These are phyloP conservation scores for Diaporthe batatas DNA, from an alignment of 2,329 filamentous ascomycete genomes.

Conservation along the genomic window DNA sequence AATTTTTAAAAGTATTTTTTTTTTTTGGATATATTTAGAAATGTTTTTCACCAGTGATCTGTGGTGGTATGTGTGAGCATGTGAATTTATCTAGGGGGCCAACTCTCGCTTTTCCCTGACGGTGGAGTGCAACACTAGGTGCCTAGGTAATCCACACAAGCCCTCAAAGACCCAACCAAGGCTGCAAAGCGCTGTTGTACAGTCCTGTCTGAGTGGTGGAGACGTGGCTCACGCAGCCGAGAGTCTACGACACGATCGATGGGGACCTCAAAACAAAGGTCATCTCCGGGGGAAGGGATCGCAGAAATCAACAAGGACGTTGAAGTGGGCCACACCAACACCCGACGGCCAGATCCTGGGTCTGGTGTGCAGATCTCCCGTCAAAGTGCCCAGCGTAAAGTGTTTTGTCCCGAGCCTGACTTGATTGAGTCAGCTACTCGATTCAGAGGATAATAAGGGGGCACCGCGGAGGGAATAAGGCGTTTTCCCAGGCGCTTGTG, in stretches of 20 bases:
- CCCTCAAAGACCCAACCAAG: not conserved
- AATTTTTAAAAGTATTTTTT: too few species aligned
- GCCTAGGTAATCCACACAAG: not conserved
- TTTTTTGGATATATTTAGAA: too few species aligned
- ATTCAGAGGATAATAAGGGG: not conserved
- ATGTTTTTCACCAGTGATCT: too few species aligned
- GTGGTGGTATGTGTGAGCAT: too few species aligned
- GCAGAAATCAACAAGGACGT: not conserved
- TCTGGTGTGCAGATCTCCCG: slow-evolving; percentile 4
- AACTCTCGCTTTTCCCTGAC: too few species aligned
- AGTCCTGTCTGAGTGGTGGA: not conserved
- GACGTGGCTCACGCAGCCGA: not conserved
- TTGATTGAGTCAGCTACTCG: not conserved
- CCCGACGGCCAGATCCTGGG: slow-evolving; percentile 23
- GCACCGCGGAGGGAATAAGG: not conserved
- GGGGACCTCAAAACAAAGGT: slow-evolving; percentile 7
- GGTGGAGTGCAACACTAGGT: too few species aligned
- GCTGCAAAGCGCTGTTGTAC: not conserved
- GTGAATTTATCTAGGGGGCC: too few species aligned
- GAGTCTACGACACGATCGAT: not conserved
- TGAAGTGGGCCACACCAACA: slow-evolving; percentile 8
- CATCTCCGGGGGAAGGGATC: not conserved
- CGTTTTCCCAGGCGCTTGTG: not conserved
- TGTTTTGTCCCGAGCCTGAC: not conserved
- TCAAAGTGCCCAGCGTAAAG: not conserved